phyloP scores from a whole-genome alignment of 2,329 filamentous ascomycete genomes.

The Fusarium aywerte region DNA sequence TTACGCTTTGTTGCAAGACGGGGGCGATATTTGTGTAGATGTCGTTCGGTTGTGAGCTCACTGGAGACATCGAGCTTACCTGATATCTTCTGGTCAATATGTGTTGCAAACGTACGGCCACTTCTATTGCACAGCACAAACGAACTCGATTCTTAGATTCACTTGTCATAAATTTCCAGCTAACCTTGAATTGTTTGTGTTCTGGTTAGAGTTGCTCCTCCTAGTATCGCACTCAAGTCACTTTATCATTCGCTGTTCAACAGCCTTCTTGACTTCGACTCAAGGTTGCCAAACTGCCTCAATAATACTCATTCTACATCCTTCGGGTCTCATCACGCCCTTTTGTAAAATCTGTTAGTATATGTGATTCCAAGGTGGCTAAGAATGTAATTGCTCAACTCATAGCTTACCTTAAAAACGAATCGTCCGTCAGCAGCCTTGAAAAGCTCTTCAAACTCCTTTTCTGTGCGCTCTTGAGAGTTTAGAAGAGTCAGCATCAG shows the following conservation, averaged over 20 bases:
- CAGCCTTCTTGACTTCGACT: not conserved
- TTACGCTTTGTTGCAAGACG: not conserved
- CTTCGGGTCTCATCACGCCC: conserved; percentile 55
- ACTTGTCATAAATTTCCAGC: too few relatives aligned
- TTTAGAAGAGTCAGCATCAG: conserved; percentile 64
- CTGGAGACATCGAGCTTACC: too few relatives aligned
- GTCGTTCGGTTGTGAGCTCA: fast-evolving
- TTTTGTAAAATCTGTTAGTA: conserved; percentile 33
- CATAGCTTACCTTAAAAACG: conserved; percentile 52
- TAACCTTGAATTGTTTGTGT: too few relatives aligned
- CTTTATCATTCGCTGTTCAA: not conserved
- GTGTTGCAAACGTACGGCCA: too few relatives aligned
- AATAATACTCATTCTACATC: conserved; percentile 60
- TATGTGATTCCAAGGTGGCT: not conserved
- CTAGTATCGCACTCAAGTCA: too few relatives aligned
- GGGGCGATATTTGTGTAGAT: fast-evolving
- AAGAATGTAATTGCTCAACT: fast-evolving
- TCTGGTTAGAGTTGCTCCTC: too few relatives aligned
- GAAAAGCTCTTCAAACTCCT: conserved; percentile 60
- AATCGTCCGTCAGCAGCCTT: conserved; percentile 55
- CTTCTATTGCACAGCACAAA: too few relatives aligned
- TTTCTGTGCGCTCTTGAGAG: conserved; percentile 60
- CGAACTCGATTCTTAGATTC: too few relatives aligned
- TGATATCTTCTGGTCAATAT: too few relatives aligned
- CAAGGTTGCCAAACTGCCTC: conserved; percentile 60